phyloP scores from a whole-genome alignment of 192 early-diverging fungal species.

The Backusella sp. region DNA sequence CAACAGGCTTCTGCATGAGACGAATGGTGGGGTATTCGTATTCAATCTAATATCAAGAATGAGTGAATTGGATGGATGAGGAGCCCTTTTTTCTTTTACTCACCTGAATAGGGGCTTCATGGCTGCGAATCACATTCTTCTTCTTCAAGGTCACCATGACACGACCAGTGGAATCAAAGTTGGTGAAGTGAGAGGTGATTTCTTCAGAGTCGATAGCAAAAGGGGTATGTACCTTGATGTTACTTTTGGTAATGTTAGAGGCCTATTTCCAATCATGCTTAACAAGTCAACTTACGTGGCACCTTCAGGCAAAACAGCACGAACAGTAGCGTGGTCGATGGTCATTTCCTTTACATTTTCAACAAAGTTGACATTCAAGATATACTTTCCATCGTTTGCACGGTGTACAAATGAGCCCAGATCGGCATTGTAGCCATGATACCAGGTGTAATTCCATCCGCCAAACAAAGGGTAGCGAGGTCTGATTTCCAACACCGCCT shows the following conservation, averaged over 20 bases:
- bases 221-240: constrained; percentile 64
- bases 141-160: constrained; percentile 70
- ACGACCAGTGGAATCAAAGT: constrained; percentile 92
- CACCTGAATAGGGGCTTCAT: constrained; percentile 44
- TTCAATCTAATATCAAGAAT: constrained; percentile 32
- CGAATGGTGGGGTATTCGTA: constrained; percentile 48
- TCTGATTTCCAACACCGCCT: constrained; percentile 67
- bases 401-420: constrained; percentile 62
- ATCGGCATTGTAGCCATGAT: constrained; percentile 87
- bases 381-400: constrained; percentile 45
- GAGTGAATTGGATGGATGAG: too few species aligned
- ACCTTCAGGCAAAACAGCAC: constrained; percentile 89
- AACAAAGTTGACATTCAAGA: constrained; percentile 71
- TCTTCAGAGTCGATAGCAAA: constrained; percentile 56
- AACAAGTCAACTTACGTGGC: constrained; percentile 51
- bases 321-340: constrained; percentile 64
- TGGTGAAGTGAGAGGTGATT: constrained; percentile 62
- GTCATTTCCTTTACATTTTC: constrained; percentile 62
- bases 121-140: constrained; percentile 73
- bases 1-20: constrained; percentile 65
- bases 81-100: neutral
- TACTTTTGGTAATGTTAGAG: constrained; percentile 38
- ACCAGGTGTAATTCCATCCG: constrained; percentile 98
- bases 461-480: constrained; percentile 95
- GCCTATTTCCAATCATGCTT: too few species aligned